Evolutionary conservation across 768 basidiomycete species (phyloP).

Genomic region (Phylloporus sp.): DNA sequence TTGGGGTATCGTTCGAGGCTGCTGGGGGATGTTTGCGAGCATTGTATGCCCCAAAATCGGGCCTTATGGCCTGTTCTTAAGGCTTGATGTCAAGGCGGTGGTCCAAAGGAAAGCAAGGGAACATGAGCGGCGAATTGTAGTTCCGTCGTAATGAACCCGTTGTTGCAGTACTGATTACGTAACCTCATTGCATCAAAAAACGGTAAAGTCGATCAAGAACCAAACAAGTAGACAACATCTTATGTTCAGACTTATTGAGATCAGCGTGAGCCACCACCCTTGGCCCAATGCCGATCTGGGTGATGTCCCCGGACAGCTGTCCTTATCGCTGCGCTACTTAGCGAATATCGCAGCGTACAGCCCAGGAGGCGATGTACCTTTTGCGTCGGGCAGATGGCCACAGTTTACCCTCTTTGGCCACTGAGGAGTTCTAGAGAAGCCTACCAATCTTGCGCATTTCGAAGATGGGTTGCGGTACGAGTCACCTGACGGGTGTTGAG

Average conservation of each 20-base stretch:
- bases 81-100: slow-evolving; percentile 25
- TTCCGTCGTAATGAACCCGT: slow-evolving; percentile 18
- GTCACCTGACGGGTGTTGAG: neutral
- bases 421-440: neutral
- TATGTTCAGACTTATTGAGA: slow-evolving; percentile 1
- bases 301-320: neutral
- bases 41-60: slow-evolving; percentile 17
- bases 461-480: neutral
- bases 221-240: neutral
- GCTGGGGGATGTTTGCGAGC: slow-evolving; percentile 21
- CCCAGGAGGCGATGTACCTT: neutral
- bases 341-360: slow-evolving; percentile 7
- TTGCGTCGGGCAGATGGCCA: neutral
- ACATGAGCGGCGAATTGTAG: slow-evolving; percentile 21
- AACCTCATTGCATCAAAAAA: slow-evolving; percentile 1
- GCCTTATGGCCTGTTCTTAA: slow-evolving; percentile 29
- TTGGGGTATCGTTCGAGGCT: slow-evolving; percentile 15
- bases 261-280: slow-evolving; percentile 36
- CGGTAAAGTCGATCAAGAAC: neutral
- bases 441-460: neutral
- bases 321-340: neutral
- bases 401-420: neutral
- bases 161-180: slow-evolving; percentile 24
- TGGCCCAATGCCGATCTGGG: slow-evolving; percentile 10
- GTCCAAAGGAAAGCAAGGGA: slow-evolving; percentile 13